Percentiles rank a stretch among this genome's conserved stretches.
phyloP scores from a whole-genome alignment of 441 rosid genomes.

The Corymbia calophylla region DNA sequence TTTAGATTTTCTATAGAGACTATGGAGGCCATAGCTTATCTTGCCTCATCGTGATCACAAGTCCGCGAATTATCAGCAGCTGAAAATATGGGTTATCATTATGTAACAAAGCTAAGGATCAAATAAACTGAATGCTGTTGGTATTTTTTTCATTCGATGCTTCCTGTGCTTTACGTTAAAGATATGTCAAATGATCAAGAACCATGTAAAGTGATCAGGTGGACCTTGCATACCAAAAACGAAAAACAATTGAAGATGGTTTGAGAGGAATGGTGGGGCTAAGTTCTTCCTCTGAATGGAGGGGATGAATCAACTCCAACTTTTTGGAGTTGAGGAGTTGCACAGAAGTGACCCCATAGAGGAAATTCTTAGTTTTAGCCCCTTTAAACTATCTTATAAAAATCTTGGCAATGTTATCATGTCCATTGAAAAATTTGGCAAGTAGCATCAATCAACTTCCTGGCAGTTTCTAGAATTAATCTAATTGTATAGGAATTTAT shows the following conservation, averaged over 20 bases:
- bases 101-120: background rate
- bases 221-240: background rate
- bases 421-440: background rate
- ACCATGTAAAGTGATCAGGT: background rate
- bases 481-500: background rate
- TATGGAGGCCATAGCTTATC: background rate
- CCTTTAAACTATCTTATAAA: background rate
- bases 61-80: background rate
- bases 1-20: background rate
- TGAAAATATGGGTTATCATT: background rate
- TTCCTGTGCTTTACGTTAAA: background rate
- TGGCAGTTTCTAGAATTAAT: background rate
- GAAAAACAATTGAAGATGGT: background rate
- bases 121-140: background rate
- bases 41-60: background rate
- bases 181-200: background rate
- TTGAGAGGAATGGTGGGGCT: background rate
- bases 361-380: background rate
- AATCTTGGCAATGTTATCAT: background rate
- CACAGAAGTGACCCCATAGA: too few relatives aligned
- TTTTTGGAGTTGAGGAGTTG: too few relatives aligned
- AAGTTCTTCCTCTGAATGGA: background rate
- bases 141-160: background rate
- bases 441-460: background rate
- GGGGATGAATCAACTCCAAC: too few relatives aligned